Percentiles rank a stretch among this genome's conserved stretches.
These are phyloP conservation scores for Leucoagaricus sp. DNA, from an alignment of 1,284 basidiomycete species.

Conservation along the genomic window DNA sequence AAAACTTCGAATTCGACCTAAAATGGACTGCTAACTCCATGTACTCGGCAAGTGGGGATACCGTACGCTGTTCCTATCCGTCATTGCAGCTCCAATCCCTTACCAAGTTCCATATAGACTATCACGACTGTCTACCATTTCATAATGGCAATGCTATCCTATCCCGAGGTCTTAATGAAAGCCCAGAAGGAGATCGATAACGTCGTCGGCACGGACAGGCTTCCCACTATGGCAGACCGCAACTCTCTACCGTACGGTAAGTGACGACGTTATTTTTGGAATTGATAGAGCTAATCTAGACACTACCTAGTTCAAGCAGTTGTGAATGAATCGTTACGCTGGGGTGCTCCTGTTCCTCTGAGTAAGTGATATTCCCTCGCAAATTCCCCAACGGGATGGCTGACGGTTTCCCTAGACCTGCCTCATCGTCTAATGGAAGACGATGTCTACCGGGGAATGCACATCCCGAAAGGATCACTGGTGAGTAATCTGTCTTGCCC, in stretches of 20 bases:
- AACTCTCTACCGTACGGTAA: slow-evolving; percentile 45
- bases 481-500: slow-evolving; percentile 1
- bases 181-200: slow-evolving; percentile 61
- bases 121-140: slow-evolving; percentile 52
- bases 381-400: not conserved
- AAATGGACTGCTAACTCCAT: slow-evolving; percentile 77
- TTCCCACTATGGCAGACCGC: slow-evolving; percentile 55
- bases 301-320: slow-evolving; percentile 40
- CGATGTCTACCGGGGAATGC: slow-evolving; percentile 46
- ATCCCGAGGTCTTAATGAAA: slow-evolving; percentile 49
- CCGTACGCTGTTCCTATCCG: slow-evolving; percentile 38
- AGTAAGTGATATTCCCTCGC: slow-evolving; percentile 34
- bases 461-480: slow-evolving; percentile 48
- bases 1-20: slow-evolving; percentile 59
- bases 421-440: slow-evolving; percentile 52
- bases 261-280: slow-evolving; percentile 17
- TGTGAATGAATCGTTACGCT: slow-evolving; percentile 48
- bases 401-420: slow-evolving; percentile 31
- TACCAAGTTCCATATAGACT: slow-evolving; percentile 33
- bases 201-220: slow-evolving; percentile 46
- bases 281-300: slow-evolving; percentile 6
- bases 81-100: not conserved
- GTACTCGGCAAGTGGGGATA: slow-evolving; percentile 65
- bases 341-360: slow-evolving; percentile 53
- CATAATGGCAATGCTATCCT: slow-evolving; percentile 57